Evolutionary conservation across 2,329 filamentous ascomycete genomes (phyloP).

Genomic region (Thelonectria rubi): DNA sequence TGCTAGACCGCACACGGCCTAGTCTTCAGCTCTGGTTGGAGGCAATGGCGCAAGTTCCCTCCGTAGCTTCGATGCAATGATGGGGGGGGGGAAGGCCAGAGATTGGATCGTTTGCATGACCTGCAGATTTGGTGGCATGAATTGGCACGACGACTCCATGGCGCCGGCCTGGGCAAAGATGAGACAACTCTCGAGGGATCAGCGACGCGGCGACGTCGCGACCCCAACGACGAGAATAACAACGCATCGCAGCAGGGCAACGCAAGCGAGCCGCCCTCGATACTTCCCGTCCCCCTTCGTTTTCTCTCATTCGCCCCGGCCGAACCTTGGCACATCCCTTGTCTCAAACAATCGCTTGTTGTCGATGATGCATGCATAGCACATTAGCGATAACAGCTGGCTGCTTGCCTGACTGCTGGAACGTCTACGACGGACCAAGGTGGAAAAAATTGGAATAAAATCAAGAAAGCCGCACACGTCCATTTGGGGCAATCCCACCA

Average conservation of each 20-base stretch:
- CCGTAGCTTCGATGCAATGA: constrained; percentile 20
- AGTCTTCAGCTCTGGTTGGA: constrained; percentile 16
- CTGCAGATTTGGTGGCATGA: constrained; percentile 10
- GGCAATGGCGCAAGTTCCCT: not conserved
- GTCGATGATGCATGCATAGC: too few relatives aligned
- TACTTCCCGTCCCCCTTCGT: not conserved
- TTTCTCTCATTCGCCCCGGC: too few relatives aligned
- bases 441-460: too few relatives aligned
- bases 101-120: constrained; percentile 23
- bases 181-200: not conserved
- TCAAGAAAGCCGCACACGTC: not conserved
- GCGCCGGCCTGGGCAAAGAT: not conserved
- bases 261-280: not conserved
- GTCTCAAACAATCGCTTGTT: constrained; percentile 14
- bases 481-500: constrained; percentile 20
- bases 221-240: not conserved
- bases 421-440: not conserved
- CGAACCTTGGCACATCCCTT: not conserved
- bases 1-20: not conserved
- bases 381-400: not conserved
- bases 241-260: not conserved
- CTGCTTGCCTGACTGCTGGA: not conserved
- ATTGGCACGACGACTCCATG: too few relatives aligned
- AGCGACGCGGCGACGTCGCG: not conserved
- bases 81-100: constrained; percentile 31